These are phyloP conservation scores for Alloascoidea africana DNA, from an alignment of 805 yeast genomes.

Conservation along the genomic window DNA sequence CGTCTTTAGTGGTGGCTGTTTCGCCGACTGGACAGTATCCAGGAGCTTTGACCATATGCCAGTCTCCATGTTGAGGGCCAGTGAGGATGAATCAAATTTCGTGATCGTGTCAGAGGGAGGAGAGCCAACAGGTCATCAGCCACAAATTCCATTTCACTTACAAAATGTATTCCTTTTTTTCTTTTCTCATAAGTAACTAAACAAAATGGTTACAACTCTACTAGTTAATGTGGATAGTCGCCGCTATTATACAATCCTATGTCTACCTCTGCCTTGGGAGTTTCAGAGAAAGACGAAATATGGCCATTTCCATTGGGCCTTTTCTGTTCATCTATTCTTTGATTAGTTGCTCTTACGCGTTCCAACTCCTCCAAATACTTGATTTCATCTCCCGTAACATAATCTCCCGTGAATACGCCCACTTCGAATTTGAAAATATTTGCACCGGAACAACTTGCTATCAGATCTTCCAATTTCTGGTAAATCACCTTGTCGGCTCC, in stretches of 20 bases:
- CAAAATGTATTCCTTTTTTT: too few species aligned
- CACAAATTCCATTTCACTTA: too few species aligned
- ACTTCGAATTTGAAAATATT: constrained; percentile 63
- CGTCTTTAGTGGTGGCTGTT: constrained; percentile 3
- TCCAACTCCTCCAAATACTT: constrained; percentile 73
- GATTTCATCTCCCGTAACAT: constrained; percentile 88
- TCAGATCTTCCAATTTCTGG: constrained; percentile 71
- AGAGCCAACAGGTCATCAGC: too few species aligned
- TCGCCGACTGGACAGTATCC: constrained; percentile 1
- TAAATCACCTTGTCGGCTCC: constrained; percentile 89
- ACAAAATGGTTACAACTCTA: too few species aligned
- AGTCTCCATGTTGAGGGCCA: too few species aligned
- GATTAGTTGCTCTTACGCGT: constrained; percentile 66
- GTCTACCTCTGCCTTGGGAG: constrained; percentile 69
- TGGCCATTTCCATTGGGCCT: constrained; percentile 24
- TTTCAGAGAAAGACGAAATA: constrained; percentile 25
- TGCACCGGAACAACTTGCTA: constrained; percentile 53
- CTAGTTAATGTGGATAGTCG: too few species aligned
- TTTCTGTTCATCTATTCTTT: constrained; percentile 31
- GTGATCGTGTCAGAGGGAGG: too few species aligned
- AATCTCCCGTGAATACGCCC: constrained; percentile 92
- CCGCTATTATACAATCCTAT: constrained; percentile 47
- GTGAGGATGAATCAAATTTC: too few species aligned
- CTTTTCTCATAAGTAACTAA: too few species aligned
- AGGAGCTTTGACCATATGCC: background rate